Conservation (phyloP, 345 rosid species). For the Tarenaya hassleriana region DNA sequence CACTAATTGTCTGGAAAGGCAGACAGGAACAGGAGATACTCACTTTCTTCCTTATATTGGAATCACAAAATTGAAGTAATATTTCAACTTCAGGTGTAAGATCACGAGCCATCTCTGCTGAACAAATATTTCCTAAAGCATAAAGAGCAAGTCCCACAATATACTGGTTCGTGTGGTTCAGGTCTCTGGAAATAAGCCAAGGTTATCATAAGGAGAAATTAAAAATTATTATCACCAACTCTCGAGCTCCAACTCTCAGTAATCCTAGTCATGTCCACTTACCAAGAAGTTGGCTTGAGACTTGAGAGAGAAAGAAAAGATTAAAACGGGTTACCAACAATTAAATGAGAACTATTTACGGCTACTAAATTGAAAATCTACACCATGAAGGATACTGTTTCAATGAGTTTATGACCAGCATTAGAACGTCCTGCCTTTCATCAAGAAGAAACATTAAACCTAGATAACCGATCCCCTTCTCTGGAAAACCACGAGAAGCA, state of each 20-base stretch:
- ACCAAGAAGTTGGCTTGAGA: no score
- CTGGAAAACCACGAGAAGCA: constrained; percentile 93
- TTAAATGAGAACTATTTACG: no score
- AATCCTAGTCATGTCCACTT: no score
- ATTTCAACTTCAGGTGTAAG: constrained; percentile 97
- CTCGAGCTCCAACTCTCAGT: not conserved
- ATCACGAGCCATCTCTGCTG: constrained; percentile 99
- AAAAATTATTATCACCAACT: not conserved
- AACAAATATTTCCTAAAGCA: constrained; percentile 95
- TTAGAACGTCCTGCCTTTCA: constrained; percentile 95
- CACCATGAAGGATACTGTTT: constrained; percentile 78
- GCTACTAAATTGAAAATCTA: constrained; percentile 16
- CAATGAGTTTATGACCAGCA: constrained; percentile 95
- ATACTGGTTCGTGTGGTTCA: constrained; percentile 86
- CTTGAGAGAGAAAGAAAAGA: no score
- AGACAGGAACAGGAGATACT: constrained; percentile 22
- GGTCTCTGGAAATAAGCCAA: constrained; percentile 68
- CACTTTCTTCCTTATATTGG: constrained; percentile 91
- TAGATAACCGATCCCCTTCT: constrained; percentile 95
- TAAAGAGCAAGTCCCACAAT: constrained; percentile 98
- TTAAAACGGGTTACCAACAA: no score
- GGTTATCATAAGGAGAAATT: constrained; percentile 32
- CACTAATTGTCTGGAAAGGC: not conserved
- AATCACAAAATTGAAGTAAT: constrained; percentile 90
- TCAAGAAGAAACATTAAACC: constrained; percentile 97